These are phyloP conservation scores for Candida anutae DNA, from an alignment of 1,139 yeast species.

Conservation along the genomic window DNA sequence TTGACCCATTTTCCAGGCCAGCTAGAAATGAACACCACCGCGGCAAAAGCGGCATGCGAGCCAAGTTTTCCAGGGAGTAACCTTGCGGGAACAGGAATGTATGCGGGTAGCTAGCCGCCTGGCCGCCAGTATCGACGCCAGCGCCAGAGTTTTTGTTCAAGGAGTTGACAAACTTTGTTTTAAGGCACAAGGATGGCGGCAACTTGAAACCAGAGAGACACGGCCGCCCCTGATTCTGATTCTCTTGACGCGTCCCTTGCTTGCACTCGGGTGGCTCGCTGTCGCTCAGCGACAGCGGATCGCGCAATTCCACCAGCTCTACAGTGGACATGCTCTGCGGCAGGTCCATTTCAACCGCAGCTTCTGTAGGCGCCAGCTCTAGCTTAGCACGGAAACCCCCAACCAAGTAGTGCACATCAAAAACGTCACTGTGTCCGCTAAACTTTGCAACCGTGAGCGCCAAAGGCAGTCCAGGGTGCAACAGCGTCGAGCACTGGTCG, in stretches of 20 bases:
- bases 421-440: slow-evolving; percentile 13
- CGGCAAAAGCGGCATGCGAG: slow-evolving; percentile 26
- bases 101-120: slow-evolving; percentile 20
- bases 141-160: slow-evolving; percentile 12
- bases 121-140: slow-evolving; percentile 4
- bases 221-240: slow-evolving; percentile 3
- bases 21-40: slow-evolving; percentile 38
- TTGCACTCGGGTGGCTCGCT: too few relatives aligned
- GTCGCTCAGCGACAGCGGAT: slow-evolving; percentile 1
- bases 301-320: slow-evolving; percentile 7
- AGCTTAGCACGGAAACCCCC: slow-evolving; percentile 24
- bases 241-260: too few relatives aligned
- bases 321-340: slow-evolving; percentile 1
- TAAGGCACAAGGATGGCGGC: slow-evolving; percentile 15
- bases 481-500: slow-evolving; percentile 29
- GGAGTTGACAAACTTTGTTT: slow-evolving; percentile 14
- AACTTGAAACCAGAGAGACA: slow-evolving; percentile 14
- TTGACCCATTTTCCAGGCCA: slow-evolving; percentile 12
- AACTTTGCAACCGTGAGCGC: slow-evolving; percentile 39
- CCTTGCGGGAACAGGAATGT: slow-evolving; percentile 28
- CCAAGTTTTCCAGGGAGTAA: slow-evolving; percentile 10
- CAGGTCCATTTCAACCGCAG: too few relatives aligned
- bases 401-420: slow-evolving; percentile 24
- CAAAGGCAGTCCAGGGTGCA: slow-evolving; percentile 26
- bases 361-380: neutral